phyloP scores from a whole-genome alignment of 2,329 filamentous ascomycete genomes.

The Scedosporium apiospermum region DNA sequence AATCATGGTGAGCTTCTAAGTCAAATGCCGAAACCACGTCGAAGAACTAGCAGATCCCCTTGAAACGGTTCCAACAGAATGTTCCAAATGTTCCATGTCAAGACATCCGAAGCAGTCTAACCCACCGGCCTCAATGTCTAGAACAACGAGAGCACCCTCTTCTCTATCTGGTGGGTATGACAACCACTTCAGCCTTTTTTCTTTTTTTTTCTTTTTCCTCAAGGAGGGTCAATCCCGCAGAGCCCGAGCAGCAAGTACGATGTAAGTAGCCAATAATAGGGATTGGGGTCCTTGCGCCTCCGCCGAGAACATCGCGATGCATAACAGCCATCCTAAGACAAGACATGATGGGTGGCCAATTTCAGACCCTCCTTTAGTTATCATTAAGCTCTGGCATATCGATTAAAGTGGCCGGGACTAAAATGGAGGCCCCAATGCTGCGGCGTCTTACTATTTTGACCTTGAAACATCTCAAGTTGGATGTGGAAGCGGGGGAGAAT shows the following conservation, averaged over 20 bases:
- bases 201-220: neutral
- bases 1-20: neutral
- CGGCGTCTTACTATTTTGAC: neutral
- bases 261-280: neutral
- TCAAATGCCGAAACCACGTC: neutral
- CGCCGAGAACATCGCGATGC: neutral
- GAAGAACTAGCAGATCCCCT: neutral
- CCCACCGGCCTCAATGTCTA: neutral
- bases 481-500: neutral
- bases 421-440: neutral
- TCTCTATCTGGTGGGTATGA: neutral
- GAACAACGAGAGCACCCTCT: neutral
- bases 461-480: neutral
- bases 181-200: neutral
- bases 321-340: neutral
- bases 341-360: neutral
- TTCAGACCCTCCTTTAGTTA: neutral
- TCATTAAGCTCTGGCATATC: neutral
- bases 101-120: neutral
- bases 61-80: neutral
- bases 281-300: neutral
- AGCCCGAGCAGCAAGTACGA: neutral
- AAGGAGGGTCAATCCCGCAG: neutral
- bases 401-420: neutral
- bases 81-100: neutral